phyloP scores from a whole-genome alignment of 1,284 basidiomycete species.

The Wolfiporia cocos region DNA sequence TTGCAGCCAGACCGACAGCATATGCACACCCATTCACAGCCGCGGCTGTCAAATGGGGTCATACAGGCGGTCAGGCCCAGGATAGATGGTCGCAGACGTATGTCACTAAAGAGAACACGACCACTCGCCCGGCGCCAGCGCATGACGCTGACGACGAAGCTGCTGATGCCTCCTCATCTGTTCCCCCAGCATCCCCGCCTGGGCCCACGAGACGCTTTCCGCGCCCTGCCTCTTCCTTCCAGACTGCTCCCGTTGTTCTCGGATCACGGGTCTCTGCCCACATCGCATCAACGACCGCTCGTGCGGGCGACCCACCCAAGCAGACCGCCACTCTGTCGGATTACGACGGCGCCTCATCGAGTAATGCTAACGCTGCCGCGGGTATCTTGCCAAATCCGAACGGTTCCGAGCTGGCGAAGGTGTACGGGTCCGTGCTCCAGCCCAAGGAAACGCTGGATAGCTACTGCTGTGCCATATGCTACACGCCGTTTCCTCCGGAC shows the following conservation, averaged over 20 bases:
- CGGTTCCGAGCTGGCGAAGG: conserved; percentile 65
- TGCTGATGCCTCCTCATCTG: neutral
- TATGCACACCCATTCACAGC: no score
- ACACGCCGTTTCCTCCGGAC: conserved; percentile 63
- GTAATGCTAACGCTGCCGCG: conserved; percentile 29
- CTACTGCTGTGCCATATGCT: conserved; percentile 64
- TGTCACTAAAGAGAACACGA: conserved; percentile 45
- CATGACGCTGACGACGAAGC: conserved; percentile 2
- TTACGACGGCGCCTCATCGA: conserved; percentile 34
- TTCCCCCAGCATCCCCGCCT: conserved; percentile 13
- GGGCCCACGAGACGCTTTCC: conserved; percentile 42
- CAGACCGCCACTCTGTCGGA: conserved; percentile 33
- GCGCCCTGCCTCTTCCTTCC: conserved; percentile 33
- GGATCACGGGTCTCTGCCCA: conserved; percentile 49
- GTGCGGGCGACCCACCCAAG: conserved; percentile 54
- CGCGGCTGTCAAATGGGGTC: conserved; percentile 61
- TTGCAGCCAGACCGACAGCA: no score
- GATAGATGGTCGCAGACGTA: conserved; percentile 79
- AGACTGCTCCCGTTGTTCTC: conserved; percentile 28
- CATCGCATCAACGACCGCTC: conserved; percentile 42
- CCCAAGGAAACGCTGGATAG: conserved; percentile 63
- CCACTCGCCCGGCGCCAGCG: conserved; percentile 10
- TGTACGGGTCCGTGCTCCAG: conserved; percentile 76
- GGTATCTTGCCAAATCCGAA: conserved; percentile 57
- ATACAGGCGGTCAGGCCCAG: conserved; percentile 36